phyloP scores from a whole-genome alignment of 2,329 filamentous ascomycete genomes.

The Pseudogymnoascus sp. region DNA sequence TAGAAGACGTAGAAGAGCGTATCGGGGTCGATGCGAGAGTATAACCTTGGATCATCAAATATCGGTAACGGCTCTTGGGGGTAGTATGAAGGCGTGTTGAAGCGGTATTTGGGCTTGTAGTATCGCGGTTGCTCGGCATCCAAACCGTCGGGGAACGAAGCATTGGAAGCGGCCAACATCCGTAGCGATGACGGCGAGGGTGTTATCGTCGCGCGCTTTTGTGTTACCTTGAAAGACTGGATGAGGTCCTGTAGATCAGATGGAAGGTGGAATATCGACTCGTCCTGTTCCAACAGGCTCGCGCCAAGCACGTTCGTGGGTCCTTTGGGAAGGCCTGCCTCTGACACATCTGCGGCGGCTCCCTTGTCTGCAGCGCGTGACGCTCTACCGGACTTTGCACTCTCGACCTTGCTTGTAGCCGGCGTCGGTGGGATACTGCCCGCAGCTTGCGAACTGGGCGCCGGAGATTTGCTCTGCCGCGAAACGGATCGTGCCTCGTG shows the following conservation, averaged over 20 bases:
- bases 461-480: constrained; percentile 45
- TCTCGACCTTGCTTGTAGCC: constrained; percentile 39
- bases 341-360: constrained; percentile 31
- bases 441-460: constrained; percentile 37
- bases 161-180: constrained; percentile 69
- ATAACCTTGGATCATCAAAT: constrained; percentile 84
- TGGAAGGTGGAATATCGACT: constrained; percentile 89
- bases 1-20: constrained; percentile 99
- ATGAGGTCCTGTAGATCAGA: constrained; percentile 82
- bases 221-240: constrained; percentile 81
- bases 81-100: constrained; percentile 74
- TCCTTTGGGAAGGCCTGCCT: constrained; percentile 23
- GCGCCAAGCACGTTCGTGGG: neutral
- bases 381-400: constrained; percentile 17
- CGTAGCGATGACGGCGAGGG: constrained; percentile 60
- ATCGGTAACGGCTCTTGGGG: constrained; percentile 87
- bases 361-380: constrained; percentile 23
- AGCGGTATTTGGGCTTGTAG: constrained; percentile 77
- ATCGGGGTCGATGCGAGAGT: constrained; percentile 85
- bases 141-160: constrained; percentile 60
- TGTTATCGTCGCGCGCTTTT: constrained; percentile 49
- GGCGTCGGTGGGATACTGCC: constrained; percentile 39
- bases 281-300: constrained; percentile 43
- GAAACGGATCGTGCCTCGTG: constrained; percentile 35
- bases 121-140: constrained; percentile 78